Base-by-base conservation (phyloP, 169 alveolate species). In the Theileria parva region DNA sequence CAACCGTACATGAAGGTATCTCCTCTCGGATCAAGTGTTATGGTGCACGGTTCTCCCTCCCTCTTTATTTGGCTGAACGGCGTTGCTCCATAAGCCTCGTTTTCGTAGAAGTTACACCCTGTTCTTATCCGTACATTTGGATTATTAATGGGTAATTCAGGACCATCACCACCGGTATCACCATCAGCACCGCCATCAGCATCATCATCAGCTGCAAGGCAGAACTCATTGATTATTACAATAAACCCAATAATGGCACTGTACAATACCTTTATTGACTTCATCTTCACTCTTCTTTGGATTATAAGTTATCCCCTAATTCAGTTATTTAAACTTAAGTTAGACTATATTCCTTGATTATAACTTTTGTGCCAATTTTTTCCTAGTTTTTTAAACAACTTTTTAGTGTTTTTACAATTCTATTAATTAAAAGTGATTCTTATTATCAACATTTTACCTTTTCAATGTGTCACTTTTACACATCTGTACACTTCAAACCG, bases 81-180 rank as follows among this genome's bases (percentile, higher is more conserved):
- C 4, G 25, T 3, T n/a, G 51, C 23, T 17, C 75, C 64, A 9
- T 61, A 3, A 69, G 61, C 77, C 4, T 17, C n/a, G 61, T 11
- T 69, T 7, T 27, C 77, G 64, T 5, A 59, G 50, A 69, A 69
- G 50, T 69, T 69, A 50, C 77, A 69, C 12, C 77, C n/a, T n/a
- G n/a, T n/a, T n/a, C n/a, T n/a, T n/a, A n/a, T n/a, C n/a, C n/a
- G n/a, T n/a, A n/a, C n/a, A n/a, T n/a, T n/a, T n/a, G n/a, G n/a
- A n/a, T n/a, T n/a, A n/a, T n/a, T n/a, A n/a, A n/a, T n/a, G n/a
- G n/a, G n/a, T n/a, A n/a, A n/a, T n/a, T n/a, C n/a, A n/a, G n/a
- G n/a, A n/a, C n/a, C n/a, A n/a, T n/a, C n/a, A n/a, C n/a, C n/a
- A n/a, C n/a, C n/a, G n/a, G n/a, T n/a, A n/a, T 8, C 28, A n/a